Conservation (phyloP, 192 early-diverging fungal species). For the Dimargaris cristalligena region DNA sequence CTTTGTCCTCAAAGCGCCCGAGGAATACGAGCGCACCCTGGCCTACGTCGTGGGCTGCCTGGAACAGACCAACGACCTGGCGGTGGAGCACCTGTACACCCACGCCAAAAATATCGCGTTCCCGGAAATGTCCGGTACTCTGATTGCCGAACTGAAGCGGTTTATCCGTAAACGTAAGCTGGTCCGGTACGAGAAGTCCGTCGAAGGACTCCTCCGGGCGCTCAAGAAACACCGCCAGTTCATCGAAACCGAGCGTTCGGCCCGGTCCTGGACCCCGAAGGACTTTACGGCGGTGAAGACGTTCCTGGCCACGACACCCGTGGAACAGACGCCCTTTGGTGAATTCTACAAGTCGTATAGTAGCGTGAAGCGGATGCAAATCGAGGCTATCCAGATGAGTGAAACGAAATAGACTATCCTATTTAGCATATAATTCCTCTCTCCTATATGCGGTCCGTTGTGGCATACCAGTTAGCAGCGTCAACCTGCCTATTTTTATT, state of each 20-base stretch:
- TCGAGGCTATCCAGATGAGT: too few relatives aligned
- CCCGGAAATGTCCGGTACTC: constrained; percentile 84
- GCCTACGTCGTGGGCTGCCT: constrained; percentile 69
- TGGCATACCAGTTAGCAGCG: too few relatives aligned
- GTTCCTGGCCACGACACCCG: constrained; percentile 13
- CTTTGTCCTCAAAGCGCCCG: constrained; percentile 57
- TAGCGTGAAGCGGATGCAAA: too few relatives aligned
- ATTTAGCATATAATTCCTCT: too few relatives aligned
- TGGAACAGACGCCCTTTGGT: too few relatives aligned
- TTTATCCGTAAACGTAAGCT: constrained; percentile 60
- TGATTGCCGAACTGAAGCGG: constrained; percentile 66
- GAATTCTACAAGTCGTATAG: too few relatives aligned
- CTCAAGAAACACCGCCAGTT: constrained; percentile 62
- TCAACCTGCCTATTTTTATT: too few relatives aligned
- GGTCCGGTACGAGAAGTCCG: constrained; percentile 58
- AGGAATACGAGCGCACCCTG: constrained; percentile 65
- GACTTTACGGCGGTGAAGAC: constrained; percentile 14
- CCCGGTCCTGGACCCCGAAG: constrained; percentile 29
- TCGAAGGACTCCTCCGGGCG: constrained; percentile 72
- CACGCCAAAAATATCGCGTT: constrained; percentile 73
- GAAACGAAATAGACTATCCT: too few relatives aligned
- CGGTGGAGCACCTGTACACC: constrained; percentile 59
- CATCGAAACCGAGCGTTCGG: constrained; percentile 52
- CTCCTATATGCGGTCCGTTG: too few relatives aligned
- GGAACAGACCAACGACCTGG: constrained; percentile 53